Evolutionary conservation across 257 asterid species (phyloP), one percentile per base, ranked within the genome.

Genomic region (Linderniella brevidens): DNA sequence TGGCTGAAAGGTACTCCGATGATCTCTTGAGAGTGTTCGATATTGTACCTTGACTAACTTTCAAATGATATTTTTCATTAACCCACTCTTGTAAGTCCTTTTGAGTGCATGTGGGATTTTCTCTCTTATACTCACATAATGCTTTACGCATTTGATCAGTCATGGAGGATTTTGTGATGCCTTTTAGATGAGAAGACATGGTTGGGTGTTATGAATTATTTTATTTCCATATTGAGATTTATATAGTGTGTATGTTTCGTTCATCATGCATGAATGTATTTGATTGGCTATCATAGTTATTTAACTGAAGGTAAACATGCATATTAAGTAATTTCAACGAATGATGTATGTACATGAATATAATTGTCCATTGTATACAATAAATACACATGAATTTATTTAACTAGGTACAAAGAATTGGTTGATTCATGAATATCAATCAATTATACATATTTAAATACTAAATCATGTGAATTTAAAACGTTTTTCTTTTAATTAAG

Each of bases 1-100:
- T 42, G 48, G 48, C 48, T 42, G 48, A n/a, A 42, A 42, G 48
- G 48, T 42, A 40, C 44, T 40, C 44, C 13, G 44, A 40, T 40
- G 44, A 40, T 40, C 44, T 40, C 44, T 40, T 40, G 44, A 40
- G 44, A 40, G 44, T 40, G 44, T 40, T 40, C 15, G 44, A 13
- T 40, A 40, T 40, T 40, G 44, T 11, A 40, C 14, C 44, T 40
- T 40, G 44, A 40, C 44, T 40, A 40, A 40, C 9, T 40, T 40
- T 40, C 44, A 40, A 40, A 40, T 40, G 44, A 40, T 40, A 40
- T 40, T 40, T 40, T 40, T 40, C 44, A 40, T 40, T 11, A 40
- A 40, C 44, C 44, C 13, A 40, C 44, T 40, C 44, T 40, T 40
- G 44, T 40, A 40, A 40, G 15, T 40, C 44, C 15, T 40, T 40